Base-by-base conservation (phyloP, 805 yeast species). In the Myxozyma neotropica region DNA sequence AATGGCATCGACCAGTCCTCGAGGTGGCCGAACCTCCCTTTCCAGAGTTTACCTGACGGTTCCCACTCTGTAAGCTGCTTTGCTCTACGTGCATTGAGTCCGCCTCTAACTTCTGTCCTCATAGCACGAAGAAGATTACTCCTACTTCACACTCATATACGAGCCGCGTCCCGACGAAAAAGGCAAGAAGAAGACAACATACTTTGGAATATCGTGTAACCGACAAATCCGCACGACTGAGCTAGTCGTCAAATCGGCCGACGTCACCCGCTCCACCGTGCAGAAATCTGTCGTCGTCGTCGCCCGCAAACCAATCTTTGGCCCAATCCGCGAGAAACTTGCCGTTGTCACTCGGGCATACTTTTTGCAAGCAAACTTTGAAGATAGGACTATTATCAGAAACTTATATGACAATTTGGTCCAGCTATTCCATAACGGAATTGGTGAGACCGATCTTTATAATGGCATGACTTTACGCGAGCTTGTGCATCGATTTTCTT, bases 21-120 rank as follows among this genome's bases (percentile, higher is more conserved):
- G 2, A 74, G 87, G 19, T 94, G 97, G 92, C 91, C 94, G 10
- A 84, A 86, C 69, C 74, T 94, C 43, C 95, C 99, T 2, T 94
- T 94, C 70, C 97, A 92, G 71, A 96, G 97, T 1, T 76, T 94
- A 23, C 98, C 99, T 0, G 99, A 94, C 74, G 98, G 98, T 3
- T 86, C 95, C 1, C 99, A 94, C 72, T 80, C 92, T 23, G 68
- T 65, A 43, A 10, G 56, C 42, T n/a, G n/a, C n/a, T n/a, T n/a
- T 35, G 29, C 43, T n/a, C 12, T 24, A 8, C 36, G 36, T 13
- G 36, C 36, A 33, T 15, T 12, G 15, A 19, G 15, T 13, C 33
- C 38, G 42, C 19, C 5, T 40, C 15, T n/a, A 19, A 24, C 19
- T 43, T 5, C 19, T 23, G 26, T 24, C n/a, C n/a, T n/a, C n/a